Evolutionary conservation across 2,329 filamentous ascomycete genomes (phyloP).

Genomic region (Ascochyta viciae-villosae): DNA sequence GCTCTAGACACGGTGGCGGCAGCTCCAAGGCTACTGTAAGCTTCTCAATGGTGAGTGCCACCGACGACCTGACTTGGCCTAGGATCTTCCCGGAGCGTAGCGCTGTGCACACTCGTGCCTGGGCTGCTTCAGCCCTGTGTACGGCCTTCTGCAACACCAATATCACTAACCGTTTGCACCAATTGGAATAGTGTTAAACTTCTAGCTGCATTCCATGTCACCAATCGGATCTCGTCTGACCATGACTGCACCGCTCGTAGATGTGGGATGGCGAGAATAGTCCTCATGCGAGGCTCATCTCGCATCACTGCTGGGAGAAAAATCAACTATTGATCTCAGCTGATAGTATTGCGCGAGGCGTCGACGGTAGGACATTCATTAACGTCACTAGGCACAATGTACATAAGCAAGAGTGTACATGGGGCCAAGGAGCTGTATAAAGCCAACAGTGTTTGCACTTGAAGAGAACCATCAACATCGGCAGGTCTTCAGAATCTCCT

Average conservation of each 20-base stretch:
- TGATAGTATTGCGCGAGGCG: slow-evolving; percentile 7
- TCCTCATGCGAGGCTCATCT: not conserved
- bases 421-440: not conserved
- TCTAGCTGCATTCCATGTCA: not conserved
- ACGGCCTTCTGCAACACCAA: not conserved
- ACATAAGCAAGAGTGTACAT: not conserved
- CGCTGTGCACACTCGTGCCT: not conserved
- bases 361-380: slow-evolving; percentile 4
- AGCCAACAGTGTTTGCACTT: not conserved
- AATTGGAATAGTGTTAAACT: not conserved
- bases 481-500: not conserved
- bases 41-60: not conserved
- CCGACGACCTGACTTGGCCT: not conserved
- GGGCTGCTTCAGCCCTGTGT: slow-evolving; percentile 4
- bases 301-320: not conserved
- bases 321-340: slow-evolving; percentile 21
- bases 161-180: not conserved
- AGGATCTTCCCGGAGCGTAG: not conserved
- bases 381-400: slow-evolving; percentile 1
- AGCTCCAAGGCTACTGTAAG: not conserved
- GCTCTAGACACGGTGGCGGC: not conserved
- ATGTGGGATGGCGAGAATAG: not conserved
- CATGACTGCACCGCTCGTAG: not conserved
- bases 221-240: not conserved
- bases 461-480: not conserved